Evolutionary conservation across 1,284 basidiomycete genomes (phyloP), one percentile per base, ranked within the genome.

Genomic region (Ganoderma lucidum): DNA sequence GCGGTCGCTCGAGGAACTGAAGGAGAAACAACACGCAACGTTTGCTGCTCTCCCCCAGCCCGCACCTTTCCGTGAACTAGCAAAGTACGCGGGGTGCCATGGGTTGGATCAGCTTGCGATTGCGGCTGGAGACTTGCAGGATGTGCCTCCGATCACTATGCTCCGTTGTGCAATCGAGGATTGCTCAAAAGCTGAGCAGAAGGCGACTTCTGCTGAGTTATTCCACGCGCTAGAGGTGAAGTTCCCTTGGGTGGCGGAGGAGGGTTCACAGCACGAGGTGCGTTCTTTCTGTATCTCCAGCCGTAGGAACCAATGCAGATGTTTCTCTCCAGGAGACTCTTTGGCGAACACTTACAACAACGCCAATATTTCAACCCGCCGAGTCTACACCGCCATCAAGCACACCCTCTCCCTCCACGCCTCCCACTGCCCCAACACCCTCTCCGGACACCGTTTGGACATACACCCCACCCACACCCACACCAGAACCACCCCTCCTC

Each of bases 91-190:
- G 15, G 76, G 79, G 3, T 90, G 84, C 65, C 79, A 81, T 60
- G 81, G 83, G 3, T 74, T 92, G 14, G 80, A 86, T 39, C 86
- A 88, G 45, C 77, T 91, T 39, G 71, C 78, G 80, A 66, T 80
- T 70, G 72, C 73, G 64, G 69, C 71, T 75, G 78, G 80, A 1
- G 78, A 80, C 9, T 75, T 81, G 60, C 73, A 79, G 15, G 78
- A 81, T 6, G 77, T 91, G 12, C 85, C 88, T 5, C 79, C 83
- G 19, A 73, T 87, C 10, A 88, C 88, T 0, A 77, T 93, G 12
- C 81, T 93, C 58, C 85, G 92, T 19, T 92, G 89, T 73, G 87
- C 84, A 3, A 80, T 93, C 44, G 79, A 82, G 41, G 88, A 89
- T 55, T 81, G 89, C 35, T 73, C 75, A 44, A 81, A 78, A 70